Evolutionary conservation across 2,329 filamentous ascomycete species (phyloP).

Genomic region (Westerdykella aurantiaca): DNA sequence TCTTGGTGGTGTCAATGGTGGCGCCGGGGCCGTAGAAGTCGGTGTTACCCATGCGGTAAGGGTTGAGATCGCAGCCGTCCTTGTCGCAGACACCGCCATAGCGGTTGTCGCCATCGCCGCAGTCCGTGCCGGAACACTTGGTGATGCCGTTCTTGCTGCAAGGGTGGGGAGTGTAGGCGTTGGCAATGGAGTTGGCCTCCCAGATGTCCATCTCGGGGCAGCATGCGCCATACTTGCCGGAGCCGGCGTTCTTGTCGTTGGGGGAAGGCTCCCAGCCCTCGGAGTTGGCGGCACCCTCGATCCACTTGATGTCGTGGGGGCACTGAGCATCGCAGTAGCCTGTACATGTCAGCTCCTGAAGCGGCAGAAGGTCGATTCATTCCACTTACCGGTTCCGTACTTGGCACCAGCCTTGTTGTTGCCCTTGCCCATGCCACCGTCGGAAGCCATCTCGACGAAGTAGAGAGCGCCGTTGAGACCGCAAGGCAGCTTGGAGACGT

Average conservation of each 20-base stretch:
- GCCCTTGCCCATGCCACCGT: conserved; percentile 53
- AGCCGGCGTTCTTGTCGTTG: conserved; percentile 52
- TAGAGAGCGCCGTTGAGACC: conserved; percentile 58
- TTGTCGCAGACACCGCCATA: conserved; percentile 61
- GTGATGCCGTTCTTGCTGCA: conserved; percentile 50
- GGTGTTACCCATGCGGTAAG: conserved; percentile 59
- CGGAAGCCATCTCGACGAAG: conserved; percentile 55
- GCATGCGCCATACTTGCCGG: conserved; percentile 54
- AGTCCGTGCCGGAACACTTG: conserved; percentile 47
- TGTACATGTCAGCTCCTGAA: conserved; percentile 2
- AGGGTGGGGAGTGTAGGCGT: conserved; percentile 61
- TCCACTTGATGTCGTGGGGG: conserved; percentile 49
- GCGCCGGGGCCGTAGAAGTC: conserved; percentile 57
- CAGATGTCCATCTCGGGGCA: conserved; percentile 66
- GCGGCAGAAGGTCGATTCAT: conserved; percentile 8
- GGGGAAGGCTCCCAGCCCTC: conserved; percentile 49
- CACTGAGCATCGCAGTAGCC: conserved; percentile 38
- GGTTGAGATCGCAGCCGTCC: conserved; percentile 59
- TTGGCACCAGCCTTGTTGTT: conserved; percentile 50
- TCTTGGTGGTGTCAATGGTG: conserved; percentile 40
- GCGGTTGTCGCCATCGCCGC: conserved; percentile 44
- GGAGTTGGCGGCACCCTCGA: conserved; percentile 51
- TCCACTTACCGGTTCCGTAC: conserved; percentile 54
- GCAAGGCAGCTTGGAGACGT: conserved; percentile 58
- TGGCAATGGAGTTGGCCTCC: conserved; percentile 63